These are phyloP conservation scores for Xylariaceae sp. DNA, from an alignment of 2,329 filamentous ascomycete genomes.

Conservation along the genomic window DNA sequence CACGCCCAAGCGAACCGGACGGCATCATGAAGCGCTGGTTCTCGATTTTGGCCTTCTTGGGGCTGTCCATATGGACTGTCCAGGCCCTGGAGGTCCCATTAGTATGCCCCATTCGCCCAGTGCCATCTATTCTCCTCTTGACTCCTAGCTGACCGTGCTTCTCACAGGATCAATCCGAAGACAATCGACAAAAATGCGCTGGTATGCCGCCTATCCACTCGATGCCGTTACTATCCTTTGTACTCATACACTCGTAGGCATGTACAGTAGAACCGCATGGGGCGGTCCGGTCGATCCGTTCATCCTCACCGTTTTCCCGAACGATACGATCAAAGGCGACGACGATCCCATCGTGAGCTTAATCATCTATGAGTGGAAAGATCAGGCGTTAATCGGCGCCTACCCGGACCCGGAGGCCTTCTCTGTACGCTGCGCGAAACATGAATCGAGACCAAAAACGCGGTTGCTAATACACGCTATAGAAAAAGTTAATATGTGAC, in stretches of 20 bases:
- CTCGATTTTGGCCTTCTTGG: constrained; percentile 45
- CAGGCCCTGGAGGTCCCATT: constrained; percentile 54
- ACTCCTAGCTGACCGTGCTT: constrained; percentile 11
- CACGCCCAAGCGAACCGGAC: constrained; percentile 13
- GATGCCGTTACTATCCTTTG: neutral
- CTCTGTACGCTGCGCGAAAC: constrained; percentile 51
- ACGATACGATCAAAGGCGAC: constrained; percentile 50
- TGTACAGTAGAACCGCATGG: constrained; percentile 90
- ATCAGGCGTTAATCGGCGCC: constrained; percentile 72
- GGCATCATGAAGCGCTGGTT: constrained; percentile 50
- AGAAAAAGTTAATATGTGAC: constrained; percentile 72
- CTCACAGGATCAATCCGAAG: constrained; percentile 64
- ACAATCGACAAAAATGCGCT: constrained; percentile 75
- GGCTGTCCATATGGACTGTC: constrained; percentile 48
- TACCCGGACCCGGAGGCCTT: constrained; percentile 48
- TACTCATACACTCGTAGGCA: constrained; percentile 50
- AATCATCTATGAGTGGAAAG: constrained; percentile 91
- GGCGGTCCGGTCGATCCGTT: constrained; percentile 83
- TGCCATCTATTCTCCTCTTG: neutral
- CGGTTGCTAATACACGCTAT: constrained; percentile 28
- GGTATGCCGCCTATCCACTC: constrained; percentile 35
- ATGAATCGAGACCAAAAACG: constrained; percentile 1
- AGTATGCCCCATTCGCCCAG: constrained; percentile 35
- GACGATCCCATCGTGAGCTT: constrained; percentile 74
- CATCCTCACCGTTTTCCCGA: constrained; percentile 76